These are phyloP conservation scores for Heliosperma pusillum DNA, from an alignment of 148 eudicot species.

Conservation along the genomic window DNA sequence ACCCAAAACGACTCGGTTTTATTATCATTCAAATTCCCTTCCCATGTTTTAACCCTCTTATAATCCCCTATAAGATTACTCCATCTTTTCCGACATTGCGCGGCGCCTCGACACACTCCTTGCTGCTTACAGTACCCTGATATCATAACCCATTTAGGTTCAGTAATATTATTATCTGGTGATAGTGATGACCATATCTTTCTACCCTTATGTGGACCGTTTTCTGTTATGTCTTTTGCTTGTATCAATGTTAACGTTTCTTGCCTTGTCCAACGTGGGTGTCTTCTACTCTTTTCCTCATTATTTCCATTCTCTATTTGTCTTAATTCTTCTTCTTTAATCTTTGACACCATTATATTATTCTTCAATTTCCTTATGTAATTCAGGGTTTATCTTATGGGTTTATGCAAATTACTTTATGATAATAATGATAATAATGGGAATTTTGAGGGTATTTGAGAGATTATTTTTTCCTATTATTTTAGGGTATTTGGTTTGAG, in stretches of 20 bases:
- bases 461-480: too few species aligned
- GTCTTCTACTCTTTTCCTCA: constrained; percentile 29
- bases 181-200: not conserved
- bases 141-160: constrained; percentile 32
- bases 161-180: constrained; percentile 6
- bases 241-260: constrained; percentile 26
- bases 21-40: constrained; percentile 9
- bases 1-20: constrained; percentile 25
- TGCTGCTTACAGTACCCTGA: constrained; percentile 24
- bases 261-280: constrained; percentile 36
- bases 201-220: constrained; percentile 20
- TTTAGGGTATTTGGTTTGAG: too few species aligned
- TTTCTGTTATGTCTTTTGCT: constrained; percentile 31
- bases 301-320: not conserved
- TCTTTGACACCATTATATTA: constrained; percentile 1
- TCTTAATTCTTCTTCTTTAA: constrained; percentile 8
- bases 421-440: too few species aligned
- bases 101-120: constrained; percentile 30
- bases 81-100: constrained; percentile 33
- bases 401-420: not conserved
- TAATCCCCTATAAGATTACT: constrained; percentile 32
- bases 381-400: not conserved
- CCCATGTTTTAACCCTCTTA: constrained; percentile 29
- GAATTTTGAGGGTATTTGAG: not conserved
- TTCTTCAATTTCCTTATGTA: too few species aligned